A percentile compares a stretch with the other conserved stretches of the same genome.
Evolutionary conservation across 202 grass and related monocot genomes (phyloP).

Genomic region (Cymbopogon flexuosus): DNA sequence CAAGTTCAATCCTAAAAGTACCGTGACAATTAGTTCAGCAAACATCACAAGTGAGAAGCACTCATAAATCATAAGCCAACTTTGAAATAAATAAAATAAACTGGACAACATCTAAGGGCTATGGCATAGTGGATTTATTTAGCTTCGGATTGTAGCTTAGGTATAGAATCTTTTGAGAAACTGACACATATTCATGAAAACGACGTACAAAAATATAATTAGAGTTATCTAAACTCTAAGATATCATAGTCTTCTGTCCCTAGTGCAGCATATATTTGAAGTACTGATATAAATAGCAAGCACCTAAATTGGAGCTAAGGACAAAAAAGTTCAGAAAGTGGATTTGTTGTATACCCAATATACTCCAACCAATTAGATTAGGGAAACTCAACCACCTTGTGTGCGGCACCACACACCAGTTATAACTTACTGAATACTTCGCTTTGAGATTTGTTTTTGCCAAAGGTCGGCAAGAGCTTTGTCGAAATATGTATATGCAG

Average conservation of each 20-base stretch:
- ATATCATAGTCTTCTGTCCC: neutral
- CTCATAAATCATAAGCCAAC: neutral
- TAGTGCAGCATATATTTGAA: neutral
- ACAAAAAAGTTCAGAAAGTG: neutral
- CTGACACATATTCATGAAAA: neutral
- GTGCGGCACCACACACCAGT: neutral
- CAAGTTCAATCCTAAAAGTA: neutral
- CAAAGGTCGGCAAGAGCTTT: neutral
- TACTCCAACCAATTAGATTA: neutral
- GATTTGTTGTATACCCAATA: neutral
- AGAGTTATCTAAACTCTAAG: constrained; percentile 13
- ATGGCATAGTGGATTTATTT: neutral
- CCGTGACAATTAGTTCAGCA: neutral
- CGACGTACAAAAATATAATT: neutral
- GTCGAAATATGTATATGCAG: no score
- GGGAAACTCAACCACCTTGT: neutral
- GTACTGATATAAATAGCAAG: neutral
- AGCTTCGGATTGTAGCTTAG: constrained; percentile 15
- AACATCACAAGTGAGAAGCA: neutral
- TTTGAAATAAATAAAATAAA: neutral
- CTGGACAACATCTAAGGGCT: neutral
- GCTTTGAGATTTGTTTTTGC: neutral
- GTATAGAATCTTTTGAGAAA: constrained; percentile 12
- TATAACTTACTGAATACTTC: neutral
- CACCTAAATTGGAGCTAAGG: neutral